Percentiles rank a stretch among this genome's conserved stretches.
Conservation (phyloP, 2,329 filamentous ascomycete genomes). For the Trichophyton benhamiae region DNA sequence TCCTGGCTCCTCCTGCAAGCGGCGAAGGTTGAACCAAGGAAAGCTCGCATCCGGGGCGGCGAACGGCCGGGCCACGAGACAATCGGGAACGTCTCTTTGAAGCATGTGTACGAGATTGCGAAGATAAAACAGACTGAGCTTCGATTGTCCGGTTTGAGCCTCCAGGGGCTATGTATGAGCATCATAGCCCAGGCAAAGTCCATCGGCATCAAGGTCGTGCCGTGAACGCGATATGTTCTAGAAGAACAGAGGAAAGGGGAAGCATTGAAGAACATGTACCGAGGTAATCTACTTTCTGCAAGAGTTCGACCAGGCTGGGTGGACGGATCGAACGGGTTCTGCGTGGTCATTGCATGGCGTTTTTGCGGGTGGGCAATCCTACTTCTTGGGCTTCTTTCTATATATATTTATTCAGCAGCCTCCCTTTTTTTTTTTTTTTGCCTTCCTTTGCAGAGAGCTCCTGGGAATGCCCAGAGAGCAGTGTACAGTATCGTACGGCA, state of each 20-base stretch:
- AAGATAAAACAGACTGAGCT: constrained; percentile 81
- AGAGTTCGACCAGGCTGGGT: background rate
- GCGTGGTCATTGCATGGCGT: constrained; percentile 4
- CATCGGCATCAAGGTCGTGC: constrained; percentile 59
- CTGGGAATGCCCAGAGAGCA: background rate
- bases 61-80: constrained; percentile 60
- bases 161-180: constrained; percentile 60
- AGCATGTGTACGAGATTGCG: constrained; percentile 96
- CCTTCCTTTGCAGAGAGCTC: background rate
- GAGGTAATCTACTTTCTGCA: background rate
- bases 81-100: constrained; percentile 77
- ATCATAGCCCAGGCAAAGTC: constrained; percentile 65
- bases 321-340: background rate
- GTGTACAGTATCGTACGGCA: background rate
- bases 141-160: constrained; percentile 56
- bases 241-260: background rate
- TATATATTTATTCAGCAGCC: background rate
- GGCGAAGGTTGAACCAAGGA: constrained; percentile 57
- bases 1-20: constrained; percentile 79
- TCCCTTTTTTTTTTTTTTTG: too few species aligned
- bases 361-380: constrained; percentile 1
- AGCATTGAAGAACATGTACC: background rate
- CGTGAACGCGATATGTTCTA: constrained; percentile 29
- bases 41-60: constrained; percentile 65
- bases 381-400: background rate